A percentile compares a stretch with the other conserved stretches of the same genome.
Conservation (phyloP, 805 yeast species). For the Monosporozyma unispora region DNA sequence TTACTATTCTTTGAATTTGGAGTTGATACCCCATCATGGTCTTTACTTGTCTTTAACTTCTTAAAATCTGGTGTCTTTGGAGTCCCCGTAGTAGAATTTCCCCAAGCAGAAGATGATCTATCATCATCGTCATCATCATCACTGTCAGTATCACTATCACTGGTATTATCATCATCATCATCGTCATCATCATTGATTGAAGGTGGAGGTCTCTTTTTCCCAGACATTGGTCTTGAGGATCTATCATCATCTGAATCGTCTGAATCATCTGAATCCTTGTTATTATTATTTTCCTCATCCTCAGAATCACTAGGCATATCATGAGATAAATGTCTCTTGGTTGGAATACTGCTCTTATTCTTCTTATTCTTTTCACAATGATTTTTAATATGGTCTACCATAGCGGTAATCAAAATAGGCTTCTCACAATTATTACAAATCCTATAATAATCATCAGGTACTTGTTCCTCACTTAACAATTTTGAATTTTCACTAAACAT, state of each 20-base stretch:
- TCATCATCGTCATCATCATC: not conserved
- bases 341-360: not conserved
- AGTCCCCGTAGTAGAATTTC: constrained; percentile 1
- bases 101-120: not conserved
- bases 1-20: constrained; percentile 4
- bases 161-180: not conserved
- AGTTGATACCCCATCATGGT: not conserved
- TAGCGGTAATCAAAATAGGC: constrained; percentile 21
- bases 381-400: constrained; percentile 25
- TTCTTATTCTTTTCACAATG: constrained; percentile 11
- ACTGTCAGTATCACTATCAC: not conserved
- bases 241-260: constrained; percentile 4
- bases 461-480: constrained; percentile 2
- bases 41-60: constrained; percentile 6
- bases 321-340: not conserved
- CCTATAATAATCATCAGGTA: constrained; percentile 13
- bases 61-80: constrained; percentile 1
- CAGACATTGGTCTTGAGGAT: not conserved
- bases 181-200: constrained; percentile 1
- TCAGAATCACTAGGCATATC: constrained; percentile 8
- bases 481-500: constrained; percentile 20
- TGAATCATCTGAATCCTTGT: constrained; percentile 5
- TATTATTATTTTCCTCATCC: constrained; percentile 3
- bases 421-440: constrained; percentile 28
- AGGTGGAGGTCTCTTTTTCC: constrained; percentile 10